Evolutionary conservation across 164 flowering plant species (phyloP).

Genomic region (Umbilicus rupestris): DNA sequence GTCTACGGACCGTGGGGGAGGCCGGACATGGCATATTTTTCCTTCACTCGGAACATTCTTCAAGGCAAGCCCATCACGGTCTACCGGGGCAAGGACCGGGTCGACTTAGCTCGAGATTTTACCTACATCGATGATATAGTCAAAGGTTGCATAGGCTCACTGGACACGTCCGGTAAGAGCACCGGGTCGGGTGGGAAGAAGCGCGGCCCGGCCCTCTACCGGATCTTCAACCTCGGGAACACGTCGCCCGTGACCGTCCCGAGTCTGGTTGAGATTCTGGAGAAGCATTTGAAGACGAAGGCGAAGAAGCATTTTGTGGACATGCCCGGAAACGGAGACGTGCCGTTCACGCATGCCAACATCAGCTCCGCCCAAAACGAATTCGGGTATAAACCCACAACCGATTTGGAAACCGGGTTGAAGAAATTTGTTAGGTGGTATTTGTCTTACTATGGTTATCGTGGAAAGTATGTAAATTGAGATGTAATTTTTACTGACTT

Average conservation of each 20-base stretch:
- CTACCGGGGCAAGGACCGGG: conserved; percentile 60
- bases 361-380: conserved; percentile 37
- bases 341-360: conserved; percentile 55
- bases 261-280: conserved; percentile 46
- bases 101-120: conserved; percentile 66
- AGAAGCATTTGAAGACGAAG: conserved; percentile 54
- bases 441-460: conserved; percentile 54
- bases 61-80: conserved; percentile 71
- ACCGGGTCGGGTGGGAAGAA: conserved; percentile 69
- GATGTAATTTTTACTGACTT: conserved; percentile 1
- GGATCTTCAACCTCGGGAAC: conserved; percentile 68
- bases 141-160: conserved; percentile 56
- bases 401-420: conserved; percentile 78
- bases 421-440: conserved; percentile 58
- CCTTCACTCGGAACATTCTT: conserved; percentile 54
- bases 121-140: conserved; percentile 60
- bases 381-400: conserved; percentile 63
- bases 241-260: conserved; percentile 80
- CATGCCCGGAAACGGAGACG: conserved; percentile 88
- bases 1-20: conserved; percentile 71
- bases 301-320: conserved; percentile 55
- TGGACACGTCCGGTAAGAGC: conserved; percentile 61
- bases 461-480: conserved; percentile 45
- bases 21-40: conserved; percentile 84
- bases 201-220: conserved; percentile 51